Base-by-base conservation (phyloP, 805 yeast genomes). In the Candida ipomoeae region DNA sequence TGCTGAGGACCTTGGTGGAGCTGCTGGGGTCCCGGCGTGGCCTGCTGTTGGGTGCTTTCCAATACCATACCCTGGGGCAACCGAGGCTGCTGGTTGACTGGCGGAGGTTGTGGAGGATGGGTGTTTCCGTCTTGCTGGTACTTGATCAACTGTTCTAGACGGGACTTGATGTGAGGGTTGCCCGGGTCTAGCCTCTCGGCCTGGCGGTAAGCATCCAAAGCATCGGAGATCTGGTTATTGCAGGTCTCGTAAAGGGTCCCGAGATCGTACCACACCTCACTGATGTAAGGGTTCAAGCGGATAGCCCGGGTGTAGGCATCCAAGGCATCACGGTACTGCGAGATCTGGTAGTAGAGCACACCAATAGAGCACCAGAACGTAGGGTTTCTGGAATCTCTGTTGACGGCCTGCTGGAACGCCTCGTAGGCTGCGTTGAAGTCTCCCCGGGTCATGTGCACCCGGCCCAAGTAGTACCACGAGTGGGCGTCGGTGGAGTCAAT, bases 221-320 rank as follows among this genome's bases (percentile, higher is more conserved):
- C 99, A 67, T 94, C 99, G 53, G 85, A 80, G 52, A 90, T 80
- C 71, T 94, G 99, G 71, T 92, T 91, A 70, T 91, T 94, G 73
- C 99, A 94, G 34, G 97, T 89, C 70, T 94, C 99, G 68, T 94
- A 94, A 39, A 94, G 74, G 5, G 98, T 94, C 52, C 99, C 99
- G 64, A 94, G 79, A 70, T 94, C 99, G 70, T 94, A 94, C 99
- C 99, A 94, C 23, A 94, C 99, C 69, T 94, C 99, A 53, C 94
- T 83, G 57, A 94, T 87, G 73, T 91, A 91, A 14, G 99, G 99
- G 61, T 94, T 94, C 62, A 94, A 80, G 60, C 97, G 79, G 53
- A 94, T 94, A 10, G 99, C 99, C 49, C 98, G 78, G 6, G 98
- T 91, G 71, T 94, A 94, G 14, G 99, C 99, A 67, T 94, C 98